Evolutionary conservation across 129 eudicot species (phyloP), one percentile per base, ranked within the genome.

Genomic region (Artemisia annua): DNA sequence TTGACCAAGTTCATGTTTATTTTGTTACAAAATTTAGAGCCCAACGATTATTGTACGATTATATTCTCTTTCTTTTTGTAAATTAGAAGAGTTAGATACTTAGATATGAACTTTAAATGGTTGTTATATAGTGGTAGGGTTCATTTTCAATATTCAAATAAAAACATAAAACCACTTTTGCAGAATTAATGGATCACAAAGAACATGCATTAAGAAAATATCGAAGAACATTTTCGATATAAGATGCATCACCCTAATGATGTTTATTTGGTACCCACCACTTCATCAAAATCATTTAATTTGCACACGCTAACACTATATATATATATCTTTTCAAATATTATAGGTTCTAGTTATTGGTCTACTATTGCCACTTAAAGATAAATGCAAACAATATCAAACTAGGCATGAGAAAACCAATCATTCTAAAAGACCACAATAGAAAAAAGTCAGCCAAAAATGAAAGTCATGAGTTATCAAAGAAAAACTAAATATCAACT

Each of bases 231-330:
- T 20, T 46, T 48, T 26, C 39, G 26, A 50, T 67, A 20, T 35
- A 67, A 67, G 50, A 75, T 26, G 58, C 35, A 57, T 67, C 56
- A 57, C 59, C 74, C 11, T 76, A 67, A 67, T 76, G 61, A 76
- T 76, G 68, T 67, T 75, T 55, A 59, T 26, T 72, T 35, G 83
- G 74, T 52, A 73, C 83, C 83, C 78, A 79, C 83, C 78, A 79
- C 74, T 57, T 13, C 19, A 26, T 43, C 46, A 39, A 26, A 28
- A 65, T 72, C 78, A 67, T 79, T 72, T 72, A 32, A 52, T 72
- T 64, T 66, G 62, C 69, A 66, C 74, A 65, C 46, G 46, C 46
- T 39, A 39, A 39, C 46, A 39, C 46, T 39, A 39, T n/a, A n/a
- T n/a, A n/a, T n/a, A n/a, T n/a, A n/a, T 39, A 7, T 7, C 46